phyloP scores from a whole-genome alignment of 345 rosid genomes.

The Eutrema heterophyllum region DNA sequence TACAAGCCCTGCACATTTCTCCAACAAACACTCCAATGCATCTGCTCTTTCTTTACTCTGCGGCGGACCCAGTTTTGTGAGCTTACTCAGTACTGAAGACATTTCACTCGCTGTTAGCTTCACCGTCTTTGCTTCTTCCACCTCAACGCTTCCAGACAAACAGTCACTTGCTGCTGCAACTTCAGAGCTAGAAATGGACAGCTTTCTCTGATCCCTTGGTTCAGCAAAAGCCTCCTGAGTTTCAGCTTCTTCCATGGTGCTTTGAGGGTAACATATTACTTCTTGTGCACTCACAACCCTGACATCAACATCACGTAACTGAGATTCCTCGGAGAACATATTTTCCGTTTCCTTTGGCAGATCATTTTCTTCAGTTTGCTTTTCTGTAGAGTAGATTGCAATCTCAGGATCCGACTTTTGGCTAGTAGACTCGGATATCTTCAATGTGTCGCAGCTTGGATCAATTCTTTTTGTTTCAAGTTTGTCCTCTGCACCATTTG shows the following conservation, averaged over 20 bases:
- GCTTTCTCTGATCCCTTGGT: slow-evolving; percentile 24
- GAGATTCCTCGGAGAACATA: slow-evolving; percentile 28
- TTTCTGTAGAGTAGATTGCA: slow-evolving; percentile 41
- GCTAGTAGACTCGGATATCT: slow-evolving; percentile 39
- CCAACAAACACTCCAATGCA: slow-evolving; percentile 87
- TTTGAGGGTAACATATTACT: slow-evolving; percentile 18
- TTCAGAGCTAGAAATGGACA: slow-evolving; percentile 24
- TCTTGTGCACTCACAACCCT: slow-evolving; percentile 27
- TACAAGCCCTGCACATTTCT: slow-evolving; percentile 83
- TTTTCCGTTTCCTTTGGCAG: slow-evolving; percentile 34
- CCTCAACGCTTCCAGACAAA: slow-evolving; percentile 38
- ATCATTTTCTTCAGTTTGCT: slow-evolving; percentile 31
- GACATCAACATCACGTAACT: slow-evolving; percentile 32
- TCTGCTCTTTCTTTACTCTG: slow-evolving; percentile 79
- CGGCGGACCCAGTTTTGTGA: slow-evolving; percentile 45
- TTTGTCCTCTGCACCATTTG: slow-evolving; percentile 54
- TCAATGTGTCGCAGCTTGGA: slow-evolving; percentile 47
- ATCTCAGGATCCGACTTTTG: slow-evolving; percentile 45
- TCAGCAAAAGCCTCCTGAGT: slow-evolving; percentile 17
- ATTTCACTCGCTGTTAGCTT: slow-evolving; percentile 43
- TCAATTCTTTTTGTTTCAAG: slow-evolving; percentile 69
- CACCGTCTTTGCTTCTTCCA: slow-evolving; percentile 29
- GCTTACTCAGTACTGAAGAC: slow-evolving; percentile 46
- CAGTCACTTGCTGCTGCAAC: slow-evolving; percentile 25
- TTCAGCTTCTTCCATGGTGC: slow-evolving; percentile 33